phyloP scores from a whole-genome alignment of 768 basidiomycete species.

The Lactifluus piperatus region DNA sequence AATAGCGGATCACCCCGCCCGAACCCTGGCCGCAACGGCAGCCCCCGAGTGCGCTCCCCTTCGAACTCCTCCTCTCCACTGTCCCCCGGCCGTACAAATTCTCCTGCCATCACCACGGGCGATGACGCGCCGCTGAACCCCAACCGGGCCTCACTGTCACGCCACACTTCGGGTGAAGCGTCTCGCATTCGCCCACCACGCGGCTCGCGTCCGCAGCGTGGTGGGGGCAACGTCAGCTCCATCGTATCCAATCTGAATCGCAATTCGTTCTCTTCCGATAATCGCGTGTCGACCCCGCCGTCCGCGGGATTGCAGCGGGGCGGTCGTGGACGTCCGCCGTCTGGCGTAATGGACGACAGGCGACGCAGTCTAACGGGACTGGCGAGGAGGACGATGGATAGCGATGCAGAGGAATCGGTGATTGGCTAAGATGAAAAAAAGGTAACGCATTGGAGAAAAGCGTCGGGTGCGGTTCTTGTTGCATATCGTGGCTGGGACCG shows the following conservation, averaged over 20 bases:
- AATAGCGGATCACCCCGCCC: constrained; percentile 31
- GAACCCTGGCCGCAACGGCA: constrained; percentile 28
- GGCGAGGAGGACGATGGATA: constrained; percentile 72
- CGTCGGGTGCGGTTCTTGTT: too few species aligned
- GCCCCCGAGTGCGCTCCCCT: constrained; percentile 24
- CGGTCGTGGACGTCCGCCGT: constrained; percentile 19
- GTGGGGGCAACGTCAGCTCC: constrained; percentile 6
- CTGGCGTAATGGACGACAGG: constrained; percentile 10
- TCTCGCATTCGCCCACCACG: constrained; percentile 11
- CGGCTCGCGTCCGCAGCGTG: constrained; percentile 17
- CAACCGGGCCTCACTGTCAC: constrained; percentile 13
- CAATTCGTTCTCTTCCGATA: constrained; percentile 9
- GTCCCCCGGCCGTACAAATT: constrained; percentile 6
- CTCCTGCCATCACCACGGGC: constrained; percentile 7
- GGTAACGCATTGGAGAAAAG: too few species aligned
- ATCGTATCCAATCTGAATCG: constrained; percentile 15
- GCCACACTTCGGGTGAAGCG: constrained; percentile 9
- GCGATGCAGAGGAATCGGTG: constrained; percentile 56
- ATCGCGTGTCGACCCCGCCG: constrained; percentile 10
- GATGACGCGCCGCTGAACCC: constrained; percentile 13
- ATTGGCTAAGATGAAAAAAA: neutral
- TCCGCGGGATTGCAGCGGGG: constrained; percentile 7
- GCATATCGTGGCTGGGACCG: too few species aligned
- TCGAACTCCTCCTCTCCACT: constrained; percentile 6
- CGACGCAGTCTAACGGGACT: constrained; percentile 25